phyloP scores from a whole-genome alignment of 805 yeast species.

The Candida alai region DNA sequence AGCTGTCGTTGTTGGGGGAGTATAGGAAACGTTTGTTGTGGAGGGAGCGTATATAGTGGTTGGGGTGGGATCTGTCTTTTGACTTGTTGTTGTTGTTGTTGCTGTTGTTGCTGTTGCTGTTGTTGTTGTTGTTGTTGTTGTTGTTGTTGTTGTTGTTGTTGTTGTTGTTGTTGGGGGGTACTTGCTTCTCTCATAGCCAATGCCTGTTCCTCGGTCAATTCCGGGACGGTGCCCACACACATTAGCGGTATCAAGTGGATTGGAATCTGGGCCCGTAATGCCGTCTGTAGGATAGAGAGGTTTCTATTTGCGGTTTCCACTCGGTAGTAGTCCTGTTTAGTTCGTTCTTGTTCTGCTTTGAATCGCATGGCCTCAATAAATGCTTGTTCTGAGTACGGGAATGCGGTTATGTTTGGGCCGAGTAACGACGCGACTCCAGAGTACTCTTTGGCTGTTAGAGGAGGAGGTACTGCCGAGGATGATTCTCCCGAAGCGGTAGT shows the following conservation, averaged over 20 bases:
- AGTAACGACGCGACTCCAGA: constrained; percentile 34
- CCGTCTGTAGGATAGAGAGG: constrained; percentile 58
- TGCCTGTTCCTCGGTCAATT: constrained; percentile 13
- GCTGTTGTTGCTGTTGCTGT: constrained; percentile 11
- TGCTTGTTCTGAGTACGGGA: constrained; percentile 58
- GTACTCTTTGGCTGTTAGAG: constrained; percentile 4
- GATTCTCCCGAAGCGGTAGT: background rate
- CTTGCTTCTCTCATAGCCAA: constrained; percentile 4
- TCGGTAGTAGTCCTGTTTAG: constrained; percentile 74
- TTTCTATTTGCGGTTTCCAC: constrained; percentile 60
- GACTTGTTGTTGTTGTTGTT: constrained; percentile 5
- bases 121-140: constrained; percentile 8
- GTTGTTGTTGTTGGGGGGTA: constrained; percentile 3
- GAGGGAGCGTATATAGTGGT: constrained; percentile 10
- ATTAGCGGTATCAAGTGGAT: constrained; percentile 57
- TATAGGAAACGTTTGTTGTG: constrained; percentile 8
- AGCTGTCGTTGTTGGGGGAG: constrained; percentile 11
- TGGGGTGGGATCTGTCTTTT: constrained; percentile 9
- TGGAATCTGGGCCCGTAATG: constrained; percentile 62
- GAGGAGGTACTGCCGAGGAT: constrained; percentile 1
- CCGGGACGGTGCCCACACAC: constrained; percentile 36
- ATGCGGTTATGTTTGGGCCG: constrained; percentile 49
- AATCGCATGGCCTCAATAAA: constrained; percentile 55
- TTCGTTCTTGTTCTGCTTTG: constrained; percentile 69
- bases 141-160: constrained; percentile 7